These are phyloP conservation scores for Claviceps capensis DNA, from an alignment of 2,329 filamentous ascomycete species.

Conservation along the genomic window DNA sequence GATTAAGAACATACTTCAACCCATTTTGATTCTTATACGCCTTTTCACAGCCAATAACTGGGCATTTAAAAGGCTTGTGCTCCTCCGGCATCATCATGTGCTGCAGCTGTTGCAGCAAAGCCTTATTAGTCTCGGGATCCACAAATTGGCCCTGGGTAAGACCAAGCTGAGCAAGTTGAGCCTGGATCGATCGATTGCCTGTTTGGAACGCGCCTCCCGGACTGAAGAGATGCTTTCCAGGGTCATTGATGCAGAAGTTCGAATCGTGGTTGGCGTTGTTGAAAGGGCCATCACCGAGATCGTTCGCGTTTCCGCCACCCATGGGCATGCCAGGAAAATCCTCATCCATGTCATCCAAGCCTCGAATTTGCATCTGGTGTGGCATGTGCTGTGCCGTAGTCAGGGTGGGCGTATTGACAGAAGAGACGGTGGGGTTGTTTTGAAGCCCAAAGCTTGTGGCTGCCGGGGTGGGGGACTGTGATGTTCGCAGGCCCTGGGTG, in stretches of 20 bases:
- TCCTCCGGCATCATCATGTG: constrained; percentile 67
- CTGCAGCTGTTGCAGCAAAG: constrained; percentile 41
- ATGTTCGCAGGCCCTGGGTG: constrained; percentile 67
- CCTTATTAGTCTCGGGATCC: constrained; percentile 58
- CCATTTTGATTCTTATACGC: constrained; percentile 99
- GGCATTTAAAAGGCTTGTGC: constrained; percentile 94
- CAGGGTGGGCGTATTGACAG: constrained; percentile 87
- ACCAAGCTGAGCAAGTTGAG: constrained; percentile 58
- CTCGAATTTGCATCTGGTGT: constrained; percentile 36
- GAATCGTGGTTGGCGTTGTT: constrained; percentile 31
- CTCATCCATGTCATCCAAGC: constrained; percentile 55
- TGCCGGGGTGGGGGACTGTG: constrained; percentile 74
- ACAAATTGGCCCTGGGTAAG: constrained; percentile 64
- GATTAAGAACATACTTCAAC: constrained; percentile 57
- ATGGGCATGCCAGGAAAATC: constrained; percentile 51
- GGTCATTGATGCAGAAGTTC: constrained; percentile 69
- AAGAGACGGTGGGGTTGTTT: constrained; percentile 92
- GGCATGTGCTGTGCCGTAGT: constrained; percentile 65
- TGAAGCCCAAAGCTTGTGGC: constrained; percentile 65
- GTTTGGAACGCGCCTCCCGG: constrained; percentile 60
- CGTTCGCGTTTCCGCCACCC: constrained; percentile 41
- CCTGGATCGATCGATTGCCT: constrained; percentile 49
- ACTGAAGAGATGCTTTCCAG: constrained; percentile 85
- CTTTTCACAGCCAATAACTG: constrained; percentile 96
- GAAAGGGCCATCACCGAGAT: constrained; percentile 39